phyloP scores from a whole-genome alignment of 1,284 basidiomycete genomes.

The Cryptococcus sp. region DNA sequence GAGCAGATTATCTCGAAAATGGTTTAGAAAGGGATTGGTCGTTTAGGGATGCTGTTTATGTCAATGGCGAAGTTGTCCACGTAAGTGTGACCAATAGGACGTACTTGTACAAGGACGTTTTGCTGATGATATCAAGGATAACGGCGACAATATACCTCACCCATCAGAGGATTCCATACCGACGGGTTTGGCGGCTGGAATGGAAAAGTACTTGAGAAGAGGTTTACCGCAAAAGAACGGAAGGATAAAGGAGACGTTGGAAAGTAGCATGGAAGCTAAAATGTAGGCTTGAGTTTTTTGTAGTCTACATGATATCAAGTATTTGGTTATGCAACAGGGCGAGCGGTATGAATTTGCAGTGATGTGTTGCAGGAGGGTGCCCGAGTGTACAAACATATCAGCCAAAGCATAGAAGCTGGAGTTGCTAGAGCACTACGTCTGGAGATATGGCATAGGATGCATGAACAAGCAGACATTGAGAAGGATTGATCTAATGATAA shows the following conservation, averaged over 20 bases:
- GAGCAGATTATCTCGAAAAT: conserved; percentile 41
- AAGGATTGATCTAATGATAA: no score
- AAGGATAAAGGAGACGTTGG: not conserved
- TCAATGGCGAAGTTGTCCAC: conserved; percentile 40
- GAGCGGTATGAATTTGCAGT: no score
- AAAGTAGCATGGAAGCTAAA: not conserved
- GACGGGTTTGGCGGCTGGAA: conserved; percentile 38
- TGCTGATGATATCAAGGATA: conserved; percentile 19
- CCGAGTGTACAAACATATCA: no score
- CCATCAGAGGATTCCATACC: conserved; percentile 34
- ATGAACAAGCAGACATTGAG: no score
- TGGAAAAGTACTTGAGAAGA: conserved; percentile 34
- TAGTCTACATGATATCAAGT: no score
- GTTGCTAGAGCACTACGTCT: no score
- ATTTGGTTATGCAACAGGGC: no score
- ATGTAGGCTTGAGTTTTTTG: no score
- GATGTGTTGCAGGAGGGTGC: no score
- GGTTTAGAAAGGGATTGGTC: conserved; percentile 47
- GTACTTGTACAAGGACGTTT: no score
- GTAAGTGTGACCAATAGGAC: conserved; percentile 15
- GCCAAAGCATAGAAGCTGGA: no score
- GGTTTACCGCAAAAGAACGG: conserved; percentile 8
- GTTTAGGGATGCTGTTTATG: conserved; percentile 35
- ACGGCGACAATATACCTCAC: conserved; percentile 30
- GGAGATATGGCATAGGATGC: no score